phyloP scores from a whole-genome alignment of 768 basidiomycete genomes.

The Mrakia gelida region DNA sequence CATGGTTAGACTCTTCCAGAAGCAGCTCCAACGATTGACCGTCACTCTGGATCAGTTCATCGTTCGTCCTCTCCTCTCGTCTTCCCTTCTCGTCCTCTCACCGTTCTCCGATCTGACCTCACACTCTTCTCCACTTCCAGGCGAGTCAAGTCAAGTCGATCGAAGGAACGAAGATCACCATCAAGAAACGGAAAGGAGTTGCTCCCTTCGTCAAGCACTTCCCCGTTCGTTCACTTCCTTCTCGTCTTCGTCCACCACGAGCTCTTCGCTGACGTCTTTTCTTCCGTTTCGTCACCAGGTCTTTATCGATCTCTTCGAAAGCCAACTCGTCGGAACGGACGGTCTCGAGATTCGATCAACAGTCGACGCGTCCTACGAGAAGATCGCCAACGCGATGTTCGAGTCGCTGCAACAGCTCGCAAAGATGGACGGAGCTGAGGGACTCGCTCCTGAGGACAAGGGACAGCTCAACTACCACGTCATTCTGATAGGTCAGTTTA shows the following conservation, averaged over 20 bases:
- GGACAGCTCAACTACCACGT: constrained; percentile 95
- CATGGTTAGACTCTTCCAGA: constrained; percentile 65
- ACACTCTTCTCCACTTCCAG: constrained; percentile 46
- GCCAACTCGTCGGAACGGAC: constrained; percentile 72
- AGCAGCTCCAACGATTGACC: constrained; percentile 72
- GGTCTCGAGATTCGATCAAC: constrained; percentile 67
- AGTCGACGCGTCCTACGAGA: constrained; percentile 81
- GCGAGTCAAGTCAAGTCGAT: constrained; percentile 80
- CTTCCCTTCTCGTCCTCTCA: neutral
- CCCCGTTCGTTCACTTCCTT: constrained; percentile 50
- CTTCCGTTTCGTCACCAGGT: constrained; percentile 37
- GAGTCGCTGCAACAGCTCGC: constrained; percentile 92
- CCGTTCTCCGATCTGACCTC: neutral
- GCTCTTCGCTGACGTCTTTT: neutral
- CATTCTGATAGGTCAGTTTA: constrained; percentile 74
- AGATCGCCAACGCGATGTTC: constrained; percentile 84
- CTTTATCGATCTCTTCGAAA: constrained; percentile 77
- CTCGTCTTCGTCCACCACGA: neutral
- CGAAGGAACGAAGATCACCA: constrained; percentile 83
- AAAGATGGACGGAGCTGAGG: constrained; percentile 69
- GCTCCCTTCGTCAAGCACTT: constrained; percentile 89
- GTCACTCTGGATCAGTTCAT: constrained; percentile 65
- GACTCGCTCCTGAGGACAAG: constrained; percentile 71
- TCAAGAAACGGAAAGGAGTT: constrained; percentile 88
- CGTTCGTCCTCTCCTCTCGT: constrained; percentile 37